These are phyloP conservation scores for Comarum palustre DNA, from an alignment of 306 rosid genomes.

Conservation along the genomic window DNA sequence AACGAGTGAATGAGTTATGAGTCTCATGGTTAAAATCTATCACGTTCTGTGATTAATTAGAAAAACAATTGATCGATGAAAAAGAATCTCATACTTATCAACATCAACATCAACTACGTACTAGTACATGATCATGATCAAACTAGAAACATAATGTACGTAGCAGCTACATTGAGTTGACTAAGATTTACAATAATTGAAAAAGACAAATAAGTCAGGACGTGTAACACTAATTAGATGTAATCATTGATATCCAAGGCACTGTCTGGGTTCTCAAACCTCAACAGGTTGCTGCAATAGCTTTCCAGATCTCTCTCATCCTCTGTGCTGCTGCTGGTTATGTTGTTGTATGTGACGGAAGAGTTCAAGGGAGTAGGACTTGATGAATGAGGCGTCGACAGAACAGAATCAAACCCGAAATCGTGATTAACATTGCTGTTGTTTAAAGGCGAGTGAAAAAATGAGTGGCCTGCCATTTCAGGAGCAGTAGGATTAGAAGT, in stretches of 20 bases:
- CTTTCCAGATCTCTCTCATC: slow-evolving; percentile 65
- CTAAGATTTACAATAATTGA: slow-evolving; percentile 6
- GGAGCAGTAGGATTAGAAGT: slow-evolving; percentile 23
- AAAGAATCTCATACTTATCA: slow-evolving; percentile 8
- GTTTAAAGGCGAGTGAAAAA: slow-evolving; percentile 29
- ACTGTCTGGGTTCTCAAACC: slow-evolving; percentile 82
- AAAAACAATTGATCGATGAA: neutral
- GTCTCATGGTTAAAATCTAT: neutral
- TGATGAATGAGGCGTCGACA: slow-evolving; percentile 63
- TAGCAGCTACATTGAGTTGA: slow-evolving; percentile 6
- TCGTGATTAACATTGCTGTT: slow-evolving; percentile 19
- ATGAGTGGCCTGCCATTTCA: slow-evolving; percentile 34
- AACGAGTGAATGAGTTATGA: neutral
- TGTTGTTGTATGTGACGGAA: slow-evolving; percentile 48
- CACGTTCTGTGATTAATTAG: neutral
- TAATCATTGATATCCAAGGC: slow-evolving; percentile 56
- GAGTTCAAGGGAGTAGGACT: slow-evolving; percentile 67
- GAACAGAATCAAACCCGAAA: slow-evolving; percentile 51
- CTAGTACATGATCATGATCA: neutral
- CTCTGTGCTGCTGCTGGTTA: slow-evolving; percentile 51
- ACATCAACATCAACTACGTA: slow-evolving; percentile 9
- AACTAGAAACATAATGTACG: neutral
- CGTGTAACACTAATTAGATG: slow-evolving; percentile 39
- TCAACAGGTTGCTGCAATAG: slow-evolving; percentile 60
- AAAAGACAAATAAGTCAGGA: neutral